Conservation (phyloP, 345 rosid genomes). For the Fremontodendron californicum region DNA sequence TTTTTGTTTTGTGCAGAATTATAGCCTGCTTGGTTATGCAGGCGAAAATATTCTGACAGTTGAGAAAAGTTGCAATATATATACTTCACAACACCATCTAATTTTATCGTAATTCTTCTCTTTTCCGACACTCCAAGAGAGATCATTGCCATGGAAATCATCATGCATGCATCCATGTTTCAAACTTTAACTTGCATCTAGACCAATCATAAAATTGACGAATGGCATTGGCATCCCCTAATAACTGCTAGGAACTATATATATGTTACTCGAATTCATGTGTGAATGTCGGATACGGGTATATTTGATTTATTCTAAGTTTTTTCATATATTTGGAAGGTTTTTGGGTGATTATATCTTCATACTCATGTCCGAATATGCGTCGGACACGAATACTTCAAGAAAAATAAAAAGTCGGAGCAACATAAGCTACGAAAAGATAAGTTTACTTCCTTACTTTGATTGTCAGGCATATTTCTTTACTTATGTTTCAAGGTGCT, state of each 20-base stretch:
- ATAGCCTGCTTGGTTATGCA: neutral
- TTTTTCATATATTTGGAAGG: too few relatives aligned
- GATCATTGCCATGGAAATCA: neutral
- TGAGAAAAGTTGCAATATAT: neutral
- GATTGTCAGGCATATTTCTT: conserved; percentile 19
- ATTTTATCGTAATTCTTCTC: neutral
- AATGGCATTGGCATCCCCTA: neutral
- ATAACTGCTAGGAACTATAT: neutral
- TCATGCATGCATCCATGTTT: neutral
- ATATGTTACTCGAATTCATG: too few relatives aligned
- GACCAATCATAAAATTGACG: neutral
- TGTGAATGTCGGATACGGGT: too few relatives aligned
- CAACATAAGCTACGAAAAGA: too few relatives aligned
- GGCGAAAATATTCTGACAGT: neutral
- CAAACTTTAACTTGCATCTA: neutral
- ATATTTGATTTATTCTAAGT: too few relatives aligned
- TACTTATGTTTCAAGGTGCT: conserved; percentile 48
- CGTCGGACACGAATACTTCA: too few relatives aligned
- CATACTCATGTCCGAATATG: too few relatives aligned
- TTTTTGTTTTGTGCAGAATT: too few relatives aligned
- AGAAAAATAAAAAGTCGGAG: too few relatives aligned
- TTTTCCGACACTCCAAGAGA: neutral
- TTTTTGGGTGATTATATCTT: too few relatives aligned
- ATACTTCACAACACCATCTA: neutral
- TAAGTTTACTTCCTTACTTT: conserved; percentile 25